A percentile compares a stretch with the other conserved stretches of the same genome.
Conservation (phyloP, 495 filamentous ascomycete species). For the Bombardia bombarda region DNA sequence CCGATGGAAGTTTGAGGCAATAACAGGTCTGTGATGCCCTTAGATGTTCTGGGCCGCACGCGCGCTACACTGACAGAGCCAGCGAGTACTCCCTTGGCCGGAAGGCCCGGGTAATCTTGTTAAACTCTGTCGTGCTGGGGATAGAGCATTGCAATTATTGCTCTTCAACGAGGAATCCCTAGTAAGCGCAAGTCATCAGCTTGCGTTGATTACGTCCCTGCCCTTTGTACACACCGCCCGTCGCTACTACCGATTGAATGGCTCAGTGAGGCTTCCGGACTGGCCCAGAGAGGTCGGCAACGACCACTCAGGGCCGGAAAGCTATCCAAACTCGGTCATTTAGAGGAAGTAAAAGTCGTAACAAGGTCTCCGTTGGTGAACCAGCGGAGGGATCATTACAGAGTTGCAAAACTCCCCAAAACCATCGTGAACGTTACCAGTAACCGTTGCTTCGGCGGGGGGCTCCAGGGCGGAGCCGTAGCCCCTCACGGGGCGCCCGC, state of each 20-base stretch:
- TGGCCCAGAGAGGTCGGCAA: constrained; percentile 58
- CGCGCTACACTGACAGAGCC: constrained; percentile 65
- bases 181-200: constrained; percentile 68
- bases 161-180: constrained; percentile 74
- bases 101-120: constrained; percentile 43
- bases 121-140: background rate
- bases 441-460: constrained; percentile 33
- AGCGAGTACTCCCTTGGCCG: constrained; percentile 64
- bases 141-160: constrained; percentile 71
- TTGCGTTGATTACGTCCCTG: constrained; percentile 68
- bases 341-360: constrained; percentile 73
- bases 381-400: constrained; percentile 62
- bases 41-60: constrained; percentile 68
- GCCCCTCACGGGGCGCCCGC: constrained; percentile 16
- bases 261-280: constrained; percentile 65
- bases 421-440: constrained; percentile 20
- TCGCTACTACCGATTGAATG: constrained; percentile 71
- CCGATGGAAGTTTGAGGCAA: constrained; percentile 64
- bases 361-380: constrained; percentile 71
- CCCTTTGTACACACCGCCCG: constrained; percentile 67
- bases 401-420: constrained; percentile 28
- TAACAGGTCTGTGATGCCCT: constrained; percentile 66
- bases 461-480: constrained; percentile 14
- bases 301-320: constrained; percentile 57
- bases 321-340: constrained; percentile 66